Conservation (phyloP, 345 rosid genomes). For the Schrenkiella parvula region DNA sequence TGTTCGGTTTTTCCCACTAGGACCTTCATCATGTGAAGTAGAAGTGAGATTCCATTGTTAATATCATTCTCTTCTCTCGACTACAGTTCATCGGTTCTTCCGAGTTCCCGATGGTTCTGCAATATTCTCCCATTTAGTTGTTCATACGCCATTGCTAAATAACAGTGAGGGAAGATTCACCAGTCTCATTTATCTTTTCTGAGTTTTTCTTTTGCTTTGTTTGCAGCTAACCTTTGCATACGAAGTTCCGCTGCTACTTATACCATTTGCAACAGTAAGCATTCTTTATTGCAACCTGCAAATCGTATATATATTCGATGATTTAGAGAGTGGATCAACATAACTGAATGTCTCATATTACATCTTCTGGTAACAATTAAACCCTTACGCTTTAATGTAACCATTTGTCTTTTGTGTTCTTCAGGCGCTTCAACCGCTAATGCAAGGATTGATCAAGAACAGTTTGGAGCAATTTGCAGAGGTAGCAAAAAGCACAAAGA, state of each 20-base stretch:
- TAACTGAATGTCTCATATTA: not conserved
- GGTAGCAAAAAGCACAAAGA: conserved; percentile 28
- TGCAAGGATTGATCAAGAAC: conserved; percentile 56
- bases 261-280: conserved; percentile 81
- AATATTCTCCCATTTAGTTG: not conserved
- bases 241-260: conserved; percentile 78
- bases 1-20: conserved; percentile 80
- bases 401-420: not conserved
- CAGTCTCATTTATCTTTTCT: not conserved
- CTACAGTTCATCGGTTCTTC: not conserved
- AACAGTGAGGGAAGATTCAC: not conserved
- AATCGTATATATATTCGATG: not conserved
- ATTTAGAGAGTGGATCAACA: not conserved
- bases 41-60: conserved; percentile 50
- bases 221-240: conserved; percentile 91
- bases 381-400: not conserved
- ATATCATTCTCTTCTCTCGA: not conserved
- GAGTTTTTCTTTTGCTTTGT: conserved; percentile 1
- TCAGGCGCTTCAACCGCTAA: conserved; percentile 83
- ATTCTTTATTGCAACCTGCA: not conserved
- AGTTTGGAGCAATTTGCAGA: conserved; percentile 72
- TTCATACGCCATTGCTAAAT: not conserved
- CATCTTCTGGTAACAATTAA: not conserved
- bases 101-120: not conserved
- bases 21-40: conserved; percentile 63